Percentiles rank a stretch among this genome's conserved stretches.
Evolutionary conservation across 495 filamentous ascomycete genomes (phyloP).

Genomic region (Trichocladium uniseriatum): DNA sequence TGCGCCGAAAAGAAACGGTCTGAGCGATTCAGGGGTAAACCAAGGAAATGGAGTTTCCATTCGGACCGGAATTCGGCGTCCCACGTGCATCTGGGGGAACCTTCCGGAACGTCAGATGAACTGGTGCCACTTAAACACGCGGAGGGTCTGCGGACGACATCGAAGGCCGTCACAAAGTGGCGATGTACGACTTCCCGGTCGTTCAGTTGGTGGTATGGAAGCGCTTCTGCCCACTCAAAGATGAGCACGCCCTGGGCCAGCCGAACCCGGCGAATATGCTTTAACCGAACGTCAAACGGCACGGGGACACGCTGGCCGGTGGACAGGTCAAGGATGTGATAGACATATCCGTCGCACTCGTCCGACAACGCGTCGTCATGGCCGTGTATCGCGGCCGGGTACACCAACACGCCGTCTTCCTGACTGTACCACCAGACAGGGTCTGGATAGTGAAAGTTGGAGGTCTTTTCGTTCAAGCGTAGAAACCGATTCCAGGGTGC

Average conservation of each 20-base stretch:
- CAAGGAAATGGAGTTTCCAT: slow-evolving; percentile 58
- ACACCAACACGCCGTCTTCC: slow-evolving; percentile 49
- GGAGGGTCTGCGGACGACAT: slow-evolving; percentile 30
- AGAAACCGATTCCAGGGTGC: slow-evolving; percentile 50
- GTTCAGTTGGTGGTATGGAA: slow-evolving; percentile 50
- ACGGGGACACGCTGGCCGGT: slow-evolving; percentile 37
- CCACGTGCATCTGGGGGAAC: slow-evolving; percentile 26
- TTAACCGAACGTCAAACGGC: slow-evolving; percentile 46
- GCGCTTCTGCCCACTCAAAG: slow-evolving; percentile 57
- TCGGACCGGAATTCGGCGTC: slow-evolving; percentile 50
- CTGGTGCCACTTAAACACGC: neutral
- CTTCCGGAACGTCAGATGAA: neutral
- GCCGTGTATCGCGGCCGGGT: slow-evolving; percentile 23
- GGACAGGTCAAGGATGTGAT: slow-evolving; percentile 47
- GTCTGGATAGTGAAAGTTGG: slow-evolving; percentile 43
- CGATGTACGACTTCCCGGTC: slow-evolving; percentile 49
- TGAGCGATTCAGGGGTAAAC: slow-evolving; percentile 48
- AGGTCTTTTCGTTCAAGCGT: slow-evolving; percentile 34
- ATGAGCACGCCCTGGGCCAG: slow-evolving; percentile 48
- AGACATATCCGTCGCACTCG: slow-evolving; percentile 24
- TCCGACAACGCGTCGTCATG: slow-evolving; percentile 20
- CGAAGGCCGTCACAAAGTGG: slow-evolving; percentile 57
- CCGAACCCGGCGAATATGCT: slow-evolving; percentile 49
- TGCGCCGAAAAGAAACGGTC: slow-evolving; percentile 60
- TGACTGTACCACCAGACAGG: slow-evolving; percentile 51